These are phyloP conservation scores for Heliosperma pusillum DNA, from an alignment of 148 eudicot species.

Conservation along the genomic window DNA sequence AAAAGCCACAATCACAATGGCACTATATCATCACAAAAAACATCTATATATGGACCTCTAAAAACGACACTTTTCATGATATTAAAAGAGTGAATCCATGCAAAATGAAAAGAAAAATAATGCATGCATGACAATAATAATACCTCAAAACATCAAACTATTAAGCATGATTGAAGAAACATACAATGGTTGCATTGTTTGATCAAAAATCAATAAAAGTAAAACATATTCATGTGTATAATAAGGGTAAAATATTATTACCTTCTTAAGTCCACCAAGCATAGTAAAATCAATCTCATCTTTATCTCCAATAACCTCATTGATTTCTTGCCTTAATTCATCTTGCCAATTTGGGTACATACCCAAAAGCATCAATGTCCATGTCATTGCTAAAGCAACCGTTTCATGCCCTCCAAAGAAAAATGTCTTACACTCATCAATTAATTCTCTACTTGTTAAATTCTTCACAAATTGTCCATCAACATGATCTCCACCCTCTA, in stretches of 20 bases:
- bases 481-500: conserved; percentile 34
- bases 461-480: conserved; percentile 32
- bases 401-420: conserved; percentile 92
- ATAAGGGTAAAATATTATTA: conserved; percentile 24
- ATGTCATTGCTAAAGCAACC: conserved; percentile 67
- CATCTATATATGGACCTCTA: conserved; percentile 7
- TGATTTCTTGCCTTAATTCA: conserved; percentile 65
- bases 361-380: conserved; percentile 70
- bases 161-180: conserved; percentile 1
- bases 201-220: conserved; percentile 4
- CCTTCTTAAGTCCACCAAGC: conserved; percentile 79
- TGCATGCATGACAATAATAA: not conserved
- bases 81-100: not conserved
- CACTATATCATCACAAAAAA: not conserved
- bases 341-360: conserved; percentile 74
- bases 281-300: conserved; percentile 54
- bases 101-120: no score
- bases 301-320: conserved; percentile 56
- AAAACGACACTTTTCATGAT: not conserved
- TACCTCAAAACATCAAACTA: not conserved
- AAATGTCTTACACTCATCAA: conserved; percentile 92
- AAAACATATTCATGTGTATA: conserved; percentile 20
- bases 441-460: conserved; percentile 53
- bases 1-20: conserved; percentile 2
- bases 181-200: conserved; percentile 9